These are phyloP conservation scores for Kwoniella bestiolae DNA, from an alignment of 768 basidiomycete genomes.

Conservation along the genomic window DNA sequence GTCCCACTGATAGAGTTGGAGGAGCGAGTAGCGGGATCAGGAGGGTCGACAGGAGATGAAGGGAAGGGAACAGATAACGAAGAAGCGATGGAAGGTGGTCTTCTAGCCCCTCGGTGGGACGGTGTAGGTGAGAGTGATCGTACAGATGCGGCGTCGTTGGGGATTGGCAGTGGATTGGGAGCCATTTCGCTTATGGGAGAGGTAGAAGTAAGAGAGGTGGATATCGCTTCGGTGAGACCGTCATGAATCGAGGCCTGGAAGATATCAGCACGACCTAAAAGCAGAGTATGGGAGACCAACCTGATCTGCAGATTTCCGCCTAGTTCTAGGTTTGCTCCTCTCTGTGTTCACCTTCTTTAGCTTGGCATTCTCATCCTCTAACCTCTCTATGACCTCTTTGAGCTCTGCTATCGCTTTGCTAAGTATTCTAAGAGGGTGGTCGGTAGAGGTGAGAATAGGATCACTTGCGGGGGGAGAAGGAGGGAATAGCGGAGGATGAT, in stretches of 20 bases:
- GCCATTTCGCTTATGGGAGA: constrained; percentile 19
- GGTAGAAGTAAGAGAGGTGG: constrained; percentile 42
- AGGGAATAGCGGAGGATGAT: constrained; percentile 40
- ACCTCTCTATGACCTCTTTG: constrained; percentile 28
- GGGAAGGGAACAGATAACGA: constrained; percentile 30
- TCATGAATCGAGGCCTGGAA: constrained; percentile 45
- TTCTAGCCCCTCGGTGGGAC: constrained; percentile 14
- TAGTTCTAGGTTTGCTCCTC: background rate
- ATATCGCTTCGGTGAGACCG: constrained; percentile 51
- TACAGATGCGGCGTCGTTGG: background rate
- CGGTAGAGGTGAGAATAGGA: background rate
- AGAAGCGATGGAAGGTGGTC: constrained; percentile 29
- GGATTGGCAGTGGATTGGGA: background rate
- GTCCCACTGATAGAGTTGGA: background rate
- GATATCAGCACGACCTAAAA: no score
- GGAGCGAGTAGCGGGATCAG: constrained; percentile 1
- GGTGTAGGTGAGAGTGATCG: constrained; percentile 28
- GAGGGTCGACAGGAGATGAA: constrained; percentile 12
- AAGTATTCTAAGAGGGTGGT: constrained; percentile 45
- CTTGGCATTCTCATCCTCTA: constrained; percentile 42
- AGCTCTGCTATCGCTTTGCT: constrained; percentile 40
- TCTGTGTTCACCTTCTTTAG: constrained; percentile 25
- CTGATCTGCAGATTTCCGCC: constrained; percentile 18
- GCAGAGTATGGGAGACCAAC: constrained; percentile 16
- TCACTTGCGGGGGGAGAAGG: constrained; percentile 39